Base-by-base conservation (phyloP, 371 early-diverging fungal species). In the Mortierella sp. region DNA sequence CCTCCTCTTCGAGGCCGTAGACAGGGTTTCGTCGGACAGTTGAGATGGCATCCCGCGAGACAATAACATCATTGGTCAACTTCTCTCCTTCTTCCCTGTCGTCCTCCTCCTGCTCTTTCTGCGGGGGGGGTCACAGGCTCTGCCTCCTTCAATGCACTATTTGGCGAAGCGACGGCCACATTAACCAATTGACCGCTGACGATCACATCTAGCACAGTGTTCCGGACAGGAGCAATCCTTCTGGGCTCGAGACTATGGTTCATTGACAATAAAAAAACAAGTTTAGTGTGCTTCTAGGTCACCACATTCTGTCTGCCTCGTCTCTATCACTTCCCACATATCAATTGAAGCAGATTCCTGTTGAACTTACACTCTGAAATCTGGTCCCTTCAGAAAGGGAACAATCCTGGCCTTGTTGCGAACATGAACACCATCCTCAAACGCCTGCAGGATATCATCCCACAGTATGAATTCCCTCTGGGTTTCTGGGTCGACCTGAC, bases 401-500 rank as follows among this genome's bases (percentile, higher is more conserved):
- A 61, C 61, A 5, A 61, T 31, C 61, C 19, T 34, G 34, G 61
- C 61, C 61, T 61, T 61, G 19, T 61, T 19, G 5, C 61, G 34
- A 19, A 61, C 31, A 31, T 34, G 61, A 0, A 34, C 31, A 2
- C 19, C 61, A 8, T 34, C 8, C 14, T 61, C 61, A 34, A 61
- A 61, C 2, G 61, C 61, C 61, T 61, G 61, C 6, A 61, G 16
- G 14, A 61, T 61, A 61, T 61, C 61, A 19, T 61, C 61, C 61
- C 34, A 61, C 16, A 61, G 61, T 16, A 61, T 16, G 34, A 61
- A 31, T 61, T 31, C 19, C 21, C 19, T 61, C 16, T 37, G 16
- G 6, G 61, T 34, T 11, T 19, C 21, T 5, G 61, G 61, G 61
- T 61, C 61, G 61, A 31, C 14, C 3, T 61, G 61, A 34, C 34